These are phyloP conservation scores for Monosporascus ibericus DNA, from an alignment of 2,329 filamentous ascomycete species.

Conservation along the genomic window DNA sequence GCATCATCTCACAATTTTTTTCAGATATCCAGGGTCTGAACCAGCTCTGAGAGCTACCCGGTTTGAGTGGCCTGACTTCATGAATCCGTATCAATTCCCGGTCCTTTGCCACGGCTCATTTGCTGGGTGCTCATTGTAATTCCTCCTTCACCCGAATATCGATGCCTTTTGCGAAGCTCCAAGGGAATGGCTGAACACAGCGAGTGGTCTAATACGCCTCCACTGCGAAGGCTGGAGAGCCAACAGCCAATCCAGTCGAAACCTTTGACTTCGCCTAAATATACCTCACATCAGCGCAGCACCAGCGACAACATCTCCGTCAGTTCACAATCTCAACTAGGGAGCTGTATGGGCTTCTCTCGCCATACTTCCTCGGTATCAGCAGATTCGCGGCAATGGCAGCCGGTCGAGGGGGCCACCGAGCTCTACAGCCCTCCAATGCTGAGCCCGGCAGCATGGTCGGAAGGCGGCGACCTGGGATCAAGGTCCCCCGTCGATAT, in stretches of 20 bases:
- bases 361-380: slow-evolving; percentile 3
- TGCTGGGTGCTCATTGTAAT: background rate
- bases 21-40: background rate
- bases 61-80: too few relatives aligned
- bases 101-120: background rate
- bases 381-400: slow-evolving; percentile 8
- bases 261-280: slow-evolving; percentile 1
- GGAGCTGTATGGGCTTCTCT: background rate
- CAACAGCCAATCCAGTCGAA: slow-evolving; percentile 1
- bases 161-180: background rate
- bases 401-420: slow-evolving; percentile 3
- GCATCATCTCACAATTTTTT: background rate
- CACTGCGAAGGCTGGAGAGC: background rate
- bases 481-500: slow-evolving; percentile 2
- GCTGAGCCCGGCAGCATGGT: slow-evolving; percentile 1
- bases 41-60: background rate
- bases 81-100: too few relatives aligned
- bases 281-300: slow-evolving; percentile 3
- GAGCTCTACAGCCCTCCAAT: background rate
- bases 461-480: slow-evolving; percentile 6
- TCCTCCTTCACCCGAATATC: background rate
- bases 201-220: background rate
- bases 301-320: slow-evolving; percentile 10
- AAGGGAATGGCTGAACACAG: background rate
- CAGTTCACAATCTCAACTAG: slow-evolving; percentile 5